A percentile compares a stretch with the other conserved stretches of the same genome.
Evolutionary conservation across 2,329 filamentous ascomycete species (phyloP).

Genomic region (Berkeleyomyces basicola): DNA sequence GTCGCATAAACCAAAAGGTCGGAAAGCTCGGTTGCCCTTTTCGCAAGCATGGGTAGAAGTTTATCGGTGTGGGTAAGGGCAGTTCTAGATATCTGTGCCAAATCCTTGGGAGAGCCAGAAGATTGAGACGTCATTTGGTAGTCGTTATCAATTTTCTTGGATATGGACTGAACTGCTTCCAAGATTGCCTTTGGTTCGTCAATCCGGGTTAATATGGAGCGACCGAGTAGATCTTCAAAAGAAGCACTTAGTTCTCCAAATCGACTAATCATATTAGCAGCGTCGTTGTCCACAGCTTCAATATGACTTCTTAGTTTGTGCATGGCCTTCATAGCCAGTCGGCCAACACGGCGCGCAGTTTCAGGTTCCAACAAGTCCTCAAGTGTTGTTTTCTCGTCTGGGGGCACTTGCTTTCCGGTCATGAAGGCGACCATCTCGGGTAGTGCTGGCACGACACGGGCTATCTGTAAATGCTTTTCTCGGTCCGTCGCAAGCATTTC

Average conservation of each 20-base stretch:
- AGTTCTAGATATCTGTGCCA: constrained; percentile 45
- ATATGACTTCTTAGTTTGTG: constrained; percentile 44
- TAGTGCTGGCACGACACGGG: constrained; percentile 48
- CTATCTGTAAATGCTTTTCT: constrained; percentile 50
- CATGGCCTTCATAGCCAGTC: constrained; percentile 40
- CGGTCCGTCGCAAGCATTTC: constrained; percentile 45
- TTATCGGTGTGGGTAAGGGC: constrained; percentile 47
- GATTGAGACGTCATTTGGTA: constrained; percentile 61
- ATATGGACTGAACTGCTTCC: constrained; percentile 71
- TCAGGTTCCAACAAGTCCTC: constrained; percentile 63
- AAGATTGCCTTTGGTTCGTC: constrained; percentile 53
- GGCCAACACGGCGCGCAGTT: constrained; percentile 55
- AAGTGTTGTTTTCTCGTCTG: constrained; percentile 38
- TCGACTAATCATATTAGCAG: constrained; percentile 31
- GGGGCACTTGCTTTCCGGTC: constrained; percentile 30
- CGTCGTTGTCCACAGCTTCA: constrained; percentile 42
- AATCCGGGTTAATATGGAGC: constrained; percentile 38
- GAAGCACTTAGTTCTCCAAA: constrained; percentile 44
- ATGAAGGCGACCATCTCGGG: constrained; percentile 50
- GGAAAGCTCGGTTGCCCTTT: constrained; percentile 42
- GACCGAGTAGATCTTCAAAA: constrained; percentile 42
- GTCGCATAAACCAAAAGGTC: constrained; percentile 41
- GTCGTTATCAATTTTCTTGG: constrained; percentile 74
- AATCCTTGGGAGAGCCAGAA: constrained; percentile 42
- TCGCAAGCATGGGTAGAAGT: constrained; percentile 40